Conservation (phyloP, 768 basidiomycete species). For the Rhizopogon vulgaris region DNA sequence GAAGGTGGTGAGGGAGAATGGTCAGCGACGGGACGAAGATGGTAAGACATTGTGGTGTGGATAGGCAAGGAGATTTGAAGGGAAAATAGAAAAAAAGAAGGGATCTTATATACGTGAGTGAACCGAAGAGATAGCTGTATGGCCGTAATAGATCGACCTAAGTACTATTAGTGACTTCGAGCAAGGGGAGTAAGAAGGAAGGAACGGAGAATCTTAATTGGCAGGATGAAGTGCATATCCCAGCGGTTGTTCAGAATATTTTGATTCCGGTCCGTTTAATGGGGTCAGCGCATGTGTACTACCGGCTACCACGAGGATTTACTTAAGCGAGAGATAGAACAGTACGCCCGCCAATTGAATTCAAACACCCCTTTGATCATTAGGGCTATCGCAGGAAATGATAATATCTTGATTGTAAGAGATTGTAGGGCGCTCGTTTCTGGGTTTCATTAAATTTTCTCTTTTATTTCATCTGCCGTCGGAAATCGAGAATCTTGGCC, state of each 20-base stretch:
- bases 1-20: conserved; percentile 48
- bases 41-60: conserved; percentile 32
- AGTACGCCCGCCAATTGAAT: no score
- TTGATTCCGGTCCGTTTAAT: conserved; percentile 16
- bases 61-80: conserved; percentile 6
- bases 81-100: conserved; percentile 7
- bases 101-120: conserved; percentile 12
- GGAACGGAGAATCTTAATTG: conserved; percentile 9
- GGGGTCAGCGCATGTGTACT: not conserved
- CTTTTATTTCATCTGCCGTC: conserved; percentile 23
- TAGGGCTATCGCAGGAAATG: conserved; percentile 7
- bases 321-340: conserved; percentile 12
- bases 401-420: conserved; percentile 6
- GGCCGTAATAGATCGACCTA: conserved; percentile 21
- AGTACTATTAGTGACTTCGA: conserved; percentile 5
- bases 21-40: conserved; percentile 52
- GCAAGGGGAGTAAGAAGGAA: conserved; percentile 7
- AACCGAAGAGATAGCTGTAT: conserved; percentile 10
- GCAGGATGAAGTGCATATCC: conserved; percentile 12
- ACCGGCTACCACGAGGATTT: conserved; percentile 18
- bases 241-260: conserved; percentile 14
- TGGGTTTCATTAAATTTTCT: conserved; percentile 14
- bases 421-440: conserved; percentile 10
- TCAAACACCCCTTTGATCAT: conserved; percentile 1
- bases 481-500: conserved; percentile 8